Base-by-base conservation (phyloP, 1,139 yeast species). In the Geotrichum phurueaensis region DNA sequence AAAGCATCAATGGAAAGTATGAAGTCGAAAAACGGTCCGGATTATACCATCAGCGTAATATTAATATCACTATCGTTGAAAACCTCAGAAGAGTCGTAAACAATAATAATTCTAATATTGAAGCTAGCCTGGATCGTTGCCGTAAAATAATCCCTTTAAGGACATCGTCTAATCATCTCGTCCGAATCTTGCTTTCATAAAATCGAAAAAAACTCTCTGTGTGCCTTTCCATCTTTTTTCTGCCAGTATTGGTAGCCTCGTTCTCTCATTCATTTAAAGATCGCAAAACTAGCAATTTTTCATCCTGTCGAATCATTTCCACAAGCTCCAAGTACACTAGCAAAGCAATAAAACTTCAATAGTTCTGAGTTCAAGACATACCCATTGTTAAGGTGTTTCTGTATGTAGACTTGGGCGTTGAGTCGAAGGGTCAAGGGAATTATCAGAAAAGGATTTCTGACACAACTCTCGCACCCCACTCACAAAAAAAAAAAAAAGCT, bases 391-490 rank as follows among this genome's bases (percentile, higher is more conserved):
- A 18, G n/a, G 57, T 45, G 51, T n/a, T 54, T 43, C 55, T 43
- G 29, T 57, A 51, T 45, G 52, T 57, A 54, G 59, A 56, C 58
- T 48, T 56, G 50, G 58, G 58, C 58, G 58, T 43, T 56, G 43
- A 33, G 39, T 33, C 39, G 58, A 56, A 33, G 27, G 52, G 53
- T 56, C 54, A 56, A 56, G 49, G 53, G 54, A 49, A 27, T 22
- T 50, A 36, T 51, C 58, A 33, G 39, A 39, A 45, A 51, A 23
- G 33, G 51, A 27, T 33, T 33, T 33, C 39, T 3, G 39, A 33
- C 39, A 10, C 39, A 33, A 33, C 39, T 33, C 39, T 33, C 39
- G n/a, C 39, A 12, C 39, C 39, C 39, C 39, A 33, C 39, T 33
- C 39, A 13, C n/a, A 33, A 15, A 33, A 33, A 33, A 33, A 49